Base-by-base conservation (phyloP, 129 eudicot genomes). In the Lonicera japonica region DNA sequence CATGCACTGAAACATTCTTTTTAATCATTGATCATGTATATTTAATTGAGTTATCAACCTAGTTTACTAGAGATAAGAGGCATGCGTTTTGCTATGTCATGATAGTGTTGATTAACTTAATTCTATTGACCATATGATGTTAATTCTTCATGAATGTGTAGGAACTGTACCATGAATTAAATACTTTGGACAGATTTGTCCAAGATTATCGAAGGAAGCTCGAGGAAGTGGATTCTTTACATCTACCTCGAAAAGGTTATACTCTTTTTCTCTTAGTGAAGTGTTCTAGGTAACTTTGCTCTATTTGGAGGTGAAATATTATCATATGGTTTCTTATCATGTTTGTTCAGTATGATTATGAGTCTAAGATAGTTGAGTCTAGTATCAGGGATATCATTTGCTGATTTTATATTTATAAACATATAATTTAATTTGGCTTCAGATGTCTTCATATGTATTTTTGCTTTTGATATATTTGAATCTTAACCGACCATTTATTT, bases 151-250 rank as follows among this genome's bases (percentile, higher is more conserved):
- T 65, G 56, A 14, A 54, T 53, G 14, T 84, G 75, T 78, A 92
- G 99, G 99, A 88, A 76, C 40, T 92, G 70, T 92, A 92, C 73
- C 99, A 92, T 46, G 99, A 87, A 73, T 70, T 75, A 60, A 84
- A 85, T 74, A 80, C 96, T 54, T 70, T 85, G 73, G 99, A 85
- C 69, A 82, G 99, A 80, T 92, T 84, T 74, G 96, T 87, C 64
- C 96, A 80, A 79, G 99, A 92, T 75, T 88, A 85, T 70, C 81
- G 80, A 29, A 79, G 88, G 66, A 87, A 92, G 76, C 75, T 84
- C 20, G 96, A 85, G 58, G 99, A 92, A 79, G 74, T 80, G 52
- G 88, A 84, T 61, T 80, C 96, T 16, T 79, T 87, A 56, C 81
- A 88, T 83, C 95, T 85, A 43, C 99, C 96, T 58, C 88, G 89